Percentiles rank a stretch among this genome's conserved stretches.
These are phyloP conservation scores for Aegilops longissima DNA, from an alignment of 176 grass and related monocot genomes.

Conservation along the genomic window DNA sequence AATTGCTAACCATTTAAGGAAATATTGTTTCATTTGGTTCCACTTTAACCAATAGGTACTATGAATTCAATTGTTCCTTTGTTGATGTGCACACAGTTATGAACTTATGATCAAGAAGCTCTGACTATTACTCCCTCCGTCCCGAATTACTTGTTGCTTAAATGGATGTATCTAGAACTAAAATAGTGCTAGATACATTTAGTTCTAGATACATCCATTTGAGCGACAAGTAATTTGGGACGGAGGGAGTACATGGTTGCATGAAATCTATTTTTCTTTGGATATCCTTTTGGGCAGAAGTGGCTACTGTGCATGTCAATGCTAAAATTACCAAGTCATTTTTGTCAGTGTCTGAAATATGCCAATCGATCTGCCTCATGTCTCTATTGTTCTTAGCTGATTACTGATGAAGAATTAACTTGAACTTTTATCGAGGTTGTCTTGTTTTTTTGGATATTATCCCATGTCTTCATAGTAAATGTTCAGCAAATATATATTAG, in stretches of 20 bases:
- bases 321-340: neutral
- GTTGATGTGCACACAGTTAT: too few species aligned
- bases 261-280: neutral
- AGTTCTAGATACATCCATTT: too few species aligned
- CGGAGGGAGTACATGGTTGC: neutral
- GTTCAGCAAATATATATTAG: neutral
- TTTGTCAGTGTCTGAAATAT: neutral
- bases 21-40: too few species aligned
- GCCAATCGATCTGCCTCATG: neutral
- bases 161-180: too few species aligned
- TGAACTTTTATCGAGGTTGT: neutral
- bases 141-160: too few species aligned
- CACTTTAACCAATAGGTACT: too few species aligned
- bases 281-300: neutral
- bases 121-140: neutral
- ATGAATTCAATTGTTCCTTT: too few species aligned
- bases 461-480: neutral
- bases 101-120: neutral
- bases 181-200: too few species aligned
- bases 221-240: too few species aligned
- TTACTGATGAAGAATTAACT: neutral
- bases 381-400: neutral
- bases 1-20: too few species aligned
- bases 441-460: neutral
- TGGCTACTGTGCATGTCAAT: neutral